Evolutionary conservation across 352 stramenopile species (phyloP).

Genomic region (Pythium coloratum): DNA sequence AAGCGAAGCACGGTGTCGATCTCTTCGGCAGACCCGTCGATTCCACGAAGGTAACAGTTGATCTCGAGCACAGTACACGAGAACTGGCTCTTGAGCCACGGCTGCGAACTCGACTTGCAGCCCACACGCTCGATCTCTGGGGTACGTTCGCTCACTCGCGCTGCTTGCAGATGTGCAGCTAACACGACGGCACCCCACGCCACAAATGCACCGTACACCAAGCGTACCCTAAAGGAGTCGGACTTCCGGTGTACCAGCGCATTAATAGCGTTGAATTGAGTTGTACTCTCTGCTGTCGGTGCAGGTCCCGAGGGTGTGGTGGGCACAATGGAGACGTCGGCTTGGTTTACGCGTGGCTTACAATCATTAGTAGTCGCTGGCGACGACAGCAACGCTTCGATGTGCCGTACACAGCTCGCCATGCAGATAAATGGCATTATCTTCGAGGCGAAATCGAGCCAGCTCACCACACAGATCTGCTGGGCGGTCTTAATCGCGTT

Average conservation of each 20-base stretch:
- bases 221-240: no score
- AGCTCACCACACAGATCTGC: background rate
- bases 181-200: background rate
- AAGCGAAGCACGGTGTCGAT: background rate
- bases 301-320: no score
- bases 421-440: background rate
- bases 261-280: no score
- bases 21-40: background rate
- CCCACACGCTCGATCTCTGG: background rate
- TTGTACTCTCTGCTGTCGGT: no score
- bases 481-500: background rate
- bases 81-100: background rate
- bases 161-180: background rate
- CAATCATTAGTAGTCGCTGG: background rate
- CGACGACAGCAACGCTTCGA: background rate
- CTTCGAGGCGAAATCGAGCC: background rate
- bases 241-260: no score
- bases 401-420: background rate
- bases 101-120: background rate
- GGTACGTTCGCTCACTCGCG: background rate
- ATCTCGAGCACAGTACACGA: conserved; percentile 1
- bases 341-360: background rate
- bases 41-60: background rate
- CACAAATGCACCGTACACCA: background rate
- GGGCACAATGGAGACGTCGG: no score